Conservation (phyloP, 2,329 filamentous ascomycete species). For the Paecilomyces formosus region DNA sequence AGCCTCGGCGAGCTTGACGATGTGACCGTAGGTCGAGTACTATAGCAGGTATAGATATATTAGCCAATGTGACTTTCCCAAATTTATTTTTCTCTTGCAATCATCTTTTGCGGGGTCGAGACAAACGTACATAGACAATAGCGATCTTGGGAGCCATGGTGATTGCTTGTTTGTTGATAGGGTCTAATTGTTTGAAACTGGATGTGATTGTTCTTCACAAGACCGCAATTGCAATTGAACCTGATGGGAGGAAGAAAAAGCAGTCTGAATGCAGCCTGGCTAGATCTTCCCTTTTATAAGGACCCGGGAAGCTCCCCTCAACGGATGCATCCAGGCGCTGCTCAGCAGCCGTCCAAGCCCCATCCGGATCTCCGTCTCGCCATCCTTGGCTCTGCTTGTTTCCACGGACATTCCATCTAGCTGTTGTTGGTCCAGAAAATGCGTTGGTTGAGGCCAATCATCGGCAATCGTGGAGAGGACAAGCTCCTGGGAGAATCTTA, state of each 20-base stretch:
- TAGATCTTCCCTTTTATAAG: not conserved
- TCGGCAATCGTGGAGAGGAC: not conserved
- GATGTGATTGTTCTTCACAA: not conserved
- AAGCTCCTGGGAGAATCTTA: slow-evolving; percentile 20
- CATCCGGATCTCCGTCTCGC: not conserved
- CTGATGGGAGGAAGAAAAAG: not conserved
- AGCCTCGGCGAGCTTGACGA: slow-evolving; percentile 73
- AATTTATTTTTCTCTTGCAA: not conserved
- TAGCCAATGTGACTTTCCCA: not conserved
- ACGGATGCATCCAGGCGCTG: not conserved
- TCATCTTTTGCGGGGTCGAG: slow-evolving; percentile 15
- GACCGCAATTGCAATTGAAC: not conserved
- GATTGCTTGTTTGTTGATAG: slow-evolving; percentile 16
- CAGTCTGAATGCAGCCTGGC: not conserved
- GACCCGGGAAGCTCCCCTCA: not conserved
- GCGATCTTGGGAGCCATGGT: slow-evolving; percentile 86
- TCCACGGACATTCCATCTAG: not conserved
- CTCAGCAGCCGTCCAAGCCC: not conserved
- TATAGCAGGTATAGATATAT: slow-evolving; percentile 26
- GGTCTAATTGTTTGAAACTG: not conserved
- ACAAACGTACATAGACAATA: slow-evolving; percentile 69
- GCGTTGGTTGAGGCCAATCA: not conserved
- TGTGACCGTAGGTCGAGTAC: slow-evolving; percentile 95
- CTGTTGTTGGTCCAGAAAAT: not conserved
- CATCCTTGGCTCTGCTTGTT: not conserved